Percentiles rank a stretch among this genome's conserved stretches.
These are phyloP conservation scores for Flaveria trinervia DNA, from an alignment of 129 eudicot genomes.

Conservation along the genomic window DNA sequence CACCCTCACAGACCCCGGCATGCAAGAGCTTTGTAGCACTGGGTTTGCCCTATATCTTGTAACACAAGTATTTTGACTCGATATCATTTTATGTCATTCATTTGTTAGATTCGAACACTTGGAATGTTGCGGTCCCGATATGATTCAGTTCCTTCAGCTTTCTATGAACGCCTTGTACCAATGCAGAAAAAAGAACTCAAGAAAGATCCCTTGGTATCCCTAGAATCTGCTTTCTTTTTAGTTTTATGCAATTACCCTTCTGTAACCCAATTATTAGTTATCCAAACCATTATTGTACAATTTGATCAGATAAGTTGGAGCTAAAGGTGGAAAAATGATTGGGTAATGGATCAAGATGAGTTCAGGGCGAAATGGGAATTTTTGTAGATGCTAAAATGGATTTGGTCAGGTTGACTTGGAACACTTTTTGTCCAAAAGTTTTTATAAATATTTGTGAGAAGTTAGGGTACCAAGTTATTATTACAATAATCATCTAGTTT, in stretches of 20 bases:
- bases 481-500: background rate
- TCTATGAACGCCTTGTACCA: conserved; percentile 87
- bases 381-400: background rate
- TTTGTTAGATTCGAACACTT: conserved; percentile 85
- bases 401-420: background rate
- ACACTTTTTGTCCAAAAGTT: background rate
- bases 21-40: too few species aligned
- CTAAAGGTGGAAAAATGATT: conserved; percentile 2
- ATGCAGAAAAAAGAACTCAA: conserved; percentile 45
- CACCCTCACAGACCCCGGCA: too few species aligned
- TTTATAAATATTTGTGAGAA: background rate
- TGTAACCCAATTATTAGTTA: background rate
- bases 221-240: conserved; percentile 11
- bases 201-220: conserved; percentile 49
- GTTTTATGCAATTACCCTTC: conserved; percentile 1
- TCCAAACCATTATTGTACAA: conserved; percentile 8
- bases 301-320: conserved; percentile 7
- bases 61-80: conserved; percentile 14
- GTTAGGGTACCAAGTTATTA: background rate
- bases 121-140: conserved; percentile 98
- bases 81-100: conserved; percentile 21
- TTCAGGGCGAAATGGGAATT: background rate
- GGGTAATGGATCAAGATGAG: background rate
- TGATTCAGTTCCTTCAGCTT: conserved; percentile 89
- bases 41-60: background rate